These are phyloP conservation scores for Nicotiana tabacum DNA, from an alignment of 257 asterid species.

Conservation along the genomic window DNA sequence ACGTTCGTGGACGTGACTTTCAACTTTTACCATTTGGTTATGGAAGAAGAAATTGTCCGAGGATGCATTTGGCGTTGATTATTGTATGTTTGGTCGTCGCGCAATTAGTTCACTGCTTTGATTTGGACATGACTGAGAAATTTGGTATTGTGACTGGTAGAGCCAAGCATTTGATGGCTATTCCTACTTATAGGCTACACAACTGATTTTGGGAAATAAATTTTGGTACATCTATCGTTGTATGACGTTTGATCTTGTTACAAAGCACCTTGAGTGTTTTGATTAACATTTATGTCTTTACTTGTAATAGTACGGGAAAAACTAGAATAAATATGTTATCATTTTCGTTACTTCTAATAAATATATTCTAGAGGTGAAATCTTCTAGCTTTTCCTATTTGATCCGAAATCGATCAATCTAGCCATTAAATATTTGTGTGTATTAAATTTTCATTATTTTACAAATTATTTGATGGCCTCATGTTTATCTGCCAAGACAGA, in stretches of 20 bases:
- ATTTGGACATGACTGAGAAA: constrained; percentile 44
- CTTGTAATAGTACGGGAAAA: neutral
- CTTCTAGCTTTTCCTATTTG: too few relatives aligned
- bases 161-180: constrained; percentile 22
- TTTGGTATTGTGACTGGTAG: constrained; percentile 33
- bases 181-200: constrained; percentile 21
- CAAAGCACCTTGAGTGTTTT: neutral
- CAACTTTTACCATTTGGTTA: constrained; percentile 51
- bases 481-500: neutral
- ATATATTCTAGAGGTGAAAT: neutral
- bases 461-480: neutral
- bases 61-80: constrained; percentile 42
- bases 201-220: neutral
- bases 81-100: constrained; percentile 40
- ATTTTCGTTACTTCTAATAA: neutral
- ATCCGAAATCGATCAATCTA: too few relatives aligned
- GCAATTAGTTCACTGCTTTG: constrained; percentile 54
- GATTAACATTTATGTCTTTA: neutral
- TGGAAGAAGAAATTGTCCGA: constrained; percentile 52
- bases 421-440: neutral
- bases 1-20: constrained; percentile 41
- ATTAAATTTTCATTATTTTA: neutral
- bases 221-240: neutral
- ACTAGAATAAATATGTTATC: neutral
- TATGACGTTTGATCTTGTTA: neutral